phyloP scores from a whole-genome alignment of 164 flowering plant species.

The Umbellularia californica region DNA sequence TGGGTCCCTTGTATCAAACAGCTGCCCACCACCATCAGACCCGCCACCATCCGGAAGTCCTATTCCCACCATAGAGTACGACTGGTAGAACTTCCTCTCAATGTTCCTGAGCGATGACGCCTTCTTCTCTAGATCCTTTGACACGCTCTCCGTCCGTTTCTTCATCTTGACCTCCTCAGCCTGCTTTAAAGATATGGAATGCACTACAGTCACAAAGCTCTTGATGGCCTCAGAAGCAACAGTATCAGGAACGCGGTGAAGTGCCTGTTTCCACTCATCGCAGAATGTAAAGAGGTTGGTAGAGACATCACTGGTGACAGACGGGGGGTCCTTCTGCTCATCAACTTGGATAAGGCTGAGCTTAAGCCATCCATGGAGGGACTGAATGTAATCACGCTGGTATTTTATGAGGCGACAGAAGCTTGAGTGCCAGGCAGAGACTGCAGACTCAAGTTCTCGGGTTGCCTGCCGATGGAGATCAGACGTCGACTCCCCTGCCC shows the following conservation, averaged over 20 bases:
- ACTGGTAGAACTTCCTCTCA: constrained; percentile 81
- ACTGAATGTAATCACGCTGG: constrained; percentile 71
- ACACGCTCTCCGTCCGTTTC: constrained; percentile 57
- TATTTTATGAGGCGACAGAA: constrained; percentile 73
- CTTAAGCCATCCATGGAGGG: constrained; percentile 87
- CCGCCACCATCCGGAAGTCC: constrained; percentile 59
- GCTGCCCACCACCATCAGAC: constrained; percentile 35
- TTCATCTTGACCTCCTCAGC: constrained; percentile 76
- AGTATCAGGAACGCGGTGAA: constrained; percentile 87
- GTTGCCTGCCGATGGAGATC: constrained; percentile 89
- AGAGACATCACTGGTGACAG: constrained; percentile 22
- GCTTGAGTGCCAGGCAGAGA: constrained; percentile 90
- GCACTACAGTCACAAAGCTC: constrained; percentile 85
- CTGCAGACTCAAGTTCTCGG: constrained; percentile 82
- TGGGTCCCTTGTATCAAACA: constrained; percentile 83
- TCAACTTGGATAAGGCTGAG: constrained; percentile 55
- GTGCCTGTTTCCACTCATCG: constrained; percentile 94
- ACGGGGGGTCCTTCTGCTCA: constrained; percentile 32
- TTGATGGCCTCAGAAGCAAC: constrained; percentile 95
- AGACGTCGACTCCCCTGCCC: constrained; percentile 71
- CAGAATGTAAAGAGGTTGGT: constrained; percentile 43
- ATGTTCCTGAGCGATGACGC: constrained; percentile 60
- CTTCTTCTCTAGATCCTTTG: constrained; percentile 89
- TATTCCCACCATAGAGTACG: constrained; percentile 86
- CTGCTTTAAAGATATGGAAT: constrained; percentile 64